Base-by-base conservation (phyloP, 2,329 filamentous ascomycete genomes). In the Arthrocladium fulminans region DNA sequence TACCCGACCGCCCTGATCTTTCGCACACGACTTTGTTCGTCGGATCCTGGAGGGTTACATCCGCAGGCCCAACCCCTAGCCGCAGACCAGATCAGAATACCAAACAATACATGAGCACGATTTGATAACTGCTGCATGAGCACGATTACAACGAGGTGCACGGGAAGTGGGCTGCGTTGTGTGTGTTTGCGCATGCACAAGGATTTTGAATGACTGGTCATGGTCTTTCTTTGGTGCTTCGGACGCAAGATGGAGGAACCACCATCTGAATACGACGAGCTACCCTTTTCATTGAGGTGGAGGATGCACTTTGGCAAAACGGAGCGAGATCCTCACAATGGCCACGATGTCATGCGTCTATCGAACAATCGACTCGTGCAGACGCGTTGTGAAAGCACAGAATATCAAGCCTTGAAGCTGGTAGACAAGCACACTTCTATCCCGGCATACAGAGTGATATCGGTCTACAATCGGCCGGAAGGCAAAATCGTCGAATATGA, bases 401-500 rank as follows among this genome's bases (percentile, higher is more conserved):
- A 58, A 39, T 58, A 58, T 32, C 56, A 58, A 38, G 56, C 56
- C 10, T 27, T 58, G 43, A 54, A 49, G 51, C 48, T 58, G 32
- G 49, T 58, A 13, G 53, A 58, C 34, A 51, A 52, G 22, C 50
- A 58, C 19, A 58, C 56, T 10, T 55, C 54, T 15, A 51, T 58
- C 9, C 56, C 56, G 6, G 50, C 51, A 1, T 57, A 56, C 44
- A 55, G 54, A 32, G 56, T 58, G 19, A 42, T 55, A 2, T 48
- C 49, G 17, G 53, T 58, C 29, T 58, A 52, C 47, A 58, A 58
- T 34, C 44, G 56, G 47, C 56, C 56, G 2, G 56, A 58, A 34
- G 56, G 56, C 2, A 58, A 57, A 45, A 25, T 55, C 22, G 56
- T 57, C 19, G 56, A 58, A 34, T 58, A 58, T 39, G 54, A 58